Evolutionary conservation across 108 stramenopile species (phyloP), one percentile per base, ranked within the genome.

Genomic region (Conticribra guillardii): DNA sequence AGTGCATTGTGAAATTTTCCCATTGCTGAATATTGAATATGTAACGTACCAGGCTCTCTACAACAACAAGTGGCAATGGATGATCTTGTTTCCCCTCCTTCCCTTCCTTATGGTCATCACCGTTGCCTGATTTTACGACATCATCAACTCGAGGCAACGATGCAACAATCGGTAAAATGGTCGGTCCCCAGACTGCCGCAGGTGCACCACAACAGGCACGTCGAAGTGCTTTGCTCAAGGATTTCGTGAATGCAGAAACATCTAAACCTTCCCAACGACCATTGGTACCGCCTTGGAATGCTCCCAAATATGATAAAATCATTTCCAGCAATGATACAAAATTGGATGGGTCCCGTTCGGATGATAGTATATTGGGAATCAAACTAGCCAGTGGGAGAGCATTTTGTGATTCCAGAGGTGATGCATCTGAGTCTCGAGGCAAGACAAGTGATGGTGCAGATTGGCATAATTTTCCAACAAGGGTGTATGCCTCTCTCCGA

Each of bases 161-260:
- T 1, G 86, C 85, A 29, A 91, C 74, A 24, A 94, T 72, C 9
- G 93, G 93, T 50, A 94, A 58, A 21, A 94, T 73, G 9, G 74
- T 84, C 17, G 90, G 90, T 14, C 76, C 82, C 93, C 89, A 94
- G 22, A n/a, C 47, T 5, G 23, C 21, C 3, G 84, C 79, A 23
- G 82, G 64, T 0, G 89, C 84, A 22, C 90, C 90, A 54, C 80
- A 83, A 65, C 90, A 90, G 9, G 86, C 86, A 41, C 86, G 81
- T n/a, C 74, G 52, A 29, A 94, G 81, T 8, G 84, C 52, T 60
- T 89, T 91, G 29, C 63, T 60, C 50, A 94, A 49, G 4, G 81
- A 70, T 67, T 87, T 90, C 17, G 59, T 54, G 51, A 83, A 82
- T 18, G 67, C 24, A 56, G 54, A 21, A 26, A 48, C 66, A 74